phyloP scores from a whole-genome alignment of 345 rosid species.

The Salix udensis region DNA sequence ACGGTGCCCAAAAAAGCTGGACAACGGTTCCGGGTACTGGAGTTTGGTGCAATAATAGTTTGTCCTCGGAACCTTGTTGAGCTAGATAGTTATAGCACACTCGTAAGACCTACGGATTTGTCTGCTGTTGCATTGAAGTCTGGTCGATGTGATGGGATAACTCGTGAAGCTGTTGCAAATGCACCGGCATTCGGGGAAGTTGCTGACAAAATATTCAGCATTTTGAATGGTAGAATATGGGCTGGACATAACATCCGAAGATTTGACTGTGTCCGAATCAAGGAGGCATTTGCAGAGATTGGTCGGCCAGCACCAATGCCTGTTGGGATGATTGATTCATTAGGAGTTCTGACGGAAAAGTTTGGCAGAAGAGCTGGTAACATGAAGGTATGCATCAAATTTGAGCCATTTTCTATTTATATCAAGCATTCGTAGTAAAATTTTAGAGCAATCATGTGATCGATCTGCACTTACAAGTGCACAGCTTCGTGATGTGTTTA shows the following conservation, averaged over 20 bases:
- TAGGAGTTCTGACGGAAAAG: conserved; percentile 57
- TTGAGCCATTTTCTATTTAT: not conserved
- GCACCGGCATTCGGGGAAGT: conserved; percentile 71
- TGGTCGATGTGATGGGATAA: conserved; percentile 62
- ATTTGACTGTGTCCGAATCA: conserved; percentile 75
- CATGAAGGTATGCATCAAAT: conserved; percentile 63
- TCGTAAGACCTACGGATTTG: conserved; percentile 65
- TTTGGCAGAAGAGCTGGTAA: conserved; percentile 92
- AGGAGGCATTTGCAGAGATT: conserved; percentile 70
- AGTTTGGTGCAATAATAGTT: conserved; percentile 80
- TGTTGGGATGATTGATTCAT: conserved; percentile 72
- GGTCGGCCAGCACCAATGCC: conserved; percentile 61
- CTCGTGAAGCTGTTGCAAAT: conserved; percentile 48
- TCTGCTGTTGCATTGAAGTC: conserved; percentile 53
- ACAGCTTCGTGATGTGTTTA: not conserved
- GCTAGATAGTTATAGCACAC: conserved; percentile 62
- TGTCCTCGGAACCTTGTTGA: conserved; percentile 67
- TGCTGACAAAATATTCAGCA: conserved; percentile 54
- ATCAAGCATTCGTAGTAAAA: not conserved
- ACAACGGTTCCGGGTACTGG: conserved; percentile 61
- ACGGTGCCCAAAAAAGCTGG: conserved; percentile 61
- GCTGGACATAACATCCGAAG: conserved; percentile 90
- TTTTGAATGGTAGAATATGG: conserved; percentile 80
- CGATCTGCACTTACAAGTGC: not conserved
- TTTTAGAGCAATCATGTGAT: not conserved